Evolutionary conservation across 306 rosid genomes (phyloP).

Genomic region (Vicia sativa): DNA sequence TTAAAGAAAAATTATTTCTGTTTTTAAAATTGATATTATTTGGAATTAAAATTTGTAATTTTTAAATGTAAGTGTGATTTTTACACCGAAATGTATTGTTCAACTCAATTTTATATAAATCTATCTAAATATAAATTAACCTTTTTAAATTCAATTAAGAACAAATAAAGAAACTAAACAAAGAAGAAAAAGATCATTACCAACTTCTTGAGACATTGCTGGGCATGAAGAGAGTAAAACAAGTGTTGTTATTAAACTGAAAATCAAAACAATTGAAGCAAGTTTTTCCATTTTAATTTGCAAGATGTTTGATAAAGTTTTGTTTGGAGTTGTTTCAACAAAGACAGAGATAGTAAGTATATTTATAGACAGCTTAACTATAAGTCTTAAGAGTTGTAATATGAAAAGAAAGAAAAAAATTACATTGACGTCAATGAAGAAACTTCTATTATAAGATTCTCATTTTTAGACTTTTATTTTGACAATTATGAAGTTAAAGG

Average conservation of each 20-base stretch:
- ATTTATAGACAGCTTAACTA: constrained; percentile 30
- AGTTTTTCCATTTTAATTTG: constrained; percentile 45
- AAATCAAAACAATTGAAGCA: constrained; percentile 28
- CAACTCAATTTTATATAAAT: no score
- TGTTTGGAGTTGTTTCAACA: background rate
- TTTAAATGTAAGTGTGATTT: no score
- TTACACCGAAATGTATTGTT: no score
- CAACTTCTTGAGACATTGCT: constrained; percentile 54
- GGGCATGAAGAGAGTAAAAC: constrained; percentile 39
- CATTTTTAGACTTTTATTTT: constrained; percentile 14
- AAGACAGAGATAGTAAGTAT: background rate
- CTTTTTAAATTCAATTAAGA: no score
- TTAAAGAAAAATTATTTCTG: no score
- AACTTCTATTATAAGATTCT: background rate
- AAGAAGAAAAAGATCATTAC: constrained; percentile 36
- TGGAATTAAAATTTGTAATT: no score
- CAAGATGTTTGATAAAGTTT: background rate
- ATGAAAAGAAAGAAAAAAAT: background rate
- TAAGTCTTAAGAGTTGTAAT: background rate
- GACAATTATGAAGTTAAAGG: background rate
- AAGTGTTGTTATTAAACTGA: constrained; percentile 40
- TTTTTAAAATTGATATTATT: no score
- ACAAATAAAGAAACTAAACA: no score
- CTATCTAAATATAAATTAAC: no score
- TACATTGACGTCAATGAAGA: constrained; percentile 4